A percentile compares a stretch with the other conserved stretches of the same genome.
Conservation (phyloP, 768 basidiomycete genomes). For the Nidularia sp. region DNA sequence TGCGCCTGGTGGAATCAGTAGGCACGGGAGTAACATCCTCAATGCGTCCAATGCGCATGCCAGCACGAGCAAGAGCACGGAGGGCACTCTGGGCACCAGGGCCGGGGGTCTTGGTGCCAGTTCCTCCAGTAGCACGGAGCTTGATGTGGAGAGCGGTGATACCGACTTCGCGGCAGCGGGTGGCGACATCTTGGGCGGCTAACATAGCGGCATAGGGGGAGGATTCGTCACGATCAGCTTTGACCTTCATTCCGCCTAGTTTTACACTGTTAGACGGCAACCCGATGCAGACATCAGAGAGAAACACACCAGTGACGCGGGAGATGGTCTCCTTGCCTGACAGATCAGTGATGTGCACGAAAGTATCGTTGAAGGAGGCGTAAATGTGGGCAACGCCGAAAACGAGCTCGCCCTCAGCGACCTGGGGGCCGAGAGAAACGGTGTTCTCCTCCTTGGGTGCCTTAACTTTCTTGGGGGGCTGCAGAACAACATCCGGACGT, state of each 20-base stretch:
- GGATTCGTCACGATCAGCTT: conserved; percentile 99
- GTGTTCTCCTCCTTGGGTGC: conserved; percentile 75
- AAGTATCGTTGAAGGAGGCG: conserved; percentile 99
- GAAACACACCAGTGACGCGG: conserved; percentile 83
- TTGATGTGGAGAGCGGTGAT: conserved; percentile 99
- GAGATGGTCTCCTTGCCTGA: conserved; percentile 99
- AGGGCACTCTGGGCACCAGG: conserved; percentile 98
- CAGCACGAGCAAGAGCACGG: conserved; percentile 95
- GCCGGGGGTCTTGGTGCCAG: conserved; percentile 95
- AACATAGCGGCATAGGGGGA: conserved; percentile 97
- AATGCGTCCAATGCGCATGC: conserved; percentile 97
- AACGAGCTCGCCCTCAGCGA: conserved; percentile 93
- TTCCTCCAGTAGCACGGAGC: conserved; percentile 96
- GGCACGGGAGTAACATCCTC: conserved; percentile 98
- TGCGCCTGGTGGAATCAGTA: conserved; percentile 94
- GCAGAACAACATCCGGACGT: conserved; percentile 42
- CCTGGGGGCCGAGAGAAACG: conserved; percentile 92
- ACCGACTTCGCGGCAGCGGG: conserved; percentile 96
- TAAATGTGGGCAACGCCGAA: conserved; percentile 99
- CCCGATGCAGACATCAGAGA: neutral
- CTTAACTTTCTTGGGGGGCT: conserved; percentile 85
- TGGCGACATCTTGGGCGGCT: conserved; percentile 95
- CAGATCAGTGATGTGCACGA: conserved; percentile 98
- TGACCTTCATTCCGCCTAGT: conserved; percentile 98
- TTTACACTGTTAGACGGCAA: neutral